Evolutionary conservation across 495 filamentous ascomycete genomes (phyloP), one percentile per base, ranked within the genome.

Genomic region (Beverwykella pulmonaria): DNA sequence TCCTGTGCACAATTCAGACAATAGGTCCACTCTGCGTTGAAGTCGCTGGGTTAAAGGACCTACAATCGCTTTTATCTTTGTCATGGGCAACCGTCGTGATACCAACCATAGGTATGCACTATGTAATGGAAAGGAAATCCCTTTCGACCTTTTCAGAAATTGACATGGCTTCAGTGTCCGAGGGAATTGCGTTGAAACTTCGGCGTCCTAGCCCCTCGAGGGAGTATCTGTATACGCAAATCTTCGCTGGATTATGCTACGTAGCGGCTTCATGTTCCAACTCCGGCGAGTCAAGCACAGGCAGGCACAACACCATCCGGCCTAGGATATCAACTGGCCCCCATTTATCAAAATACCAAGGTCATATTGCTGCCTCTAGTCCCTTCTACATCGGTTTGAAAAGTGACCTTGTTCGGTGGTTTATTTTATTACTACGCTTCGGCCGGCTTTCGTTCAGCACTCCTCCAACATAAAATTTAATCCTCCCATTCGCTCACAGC

Each of bases 21-120:
- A 69, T 72, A 34, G 29, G 49, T 26, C 66, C 67, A 3, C 39
- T 72, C 4, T 66, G 50, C 22, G 70, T 61, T 9, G 69, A 72
- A 53, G 57, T 69, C 17, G 67, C 63, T 17, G 67, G 70, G 25
- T 36, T 72, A 3, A 47, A 17, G 34, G 56, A 70, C 25, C 20
- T 66, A 1, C 70, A 48, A 1, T 67, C 66, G 15, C 19, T 67
- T 19, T 53, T 72, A n/a, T 22, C 66, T 12, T 19, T 70, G 0
- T 44, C 12, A 34, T 34, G 32, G 12, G 12, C 32, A 34, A 12
- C 12, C 6, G 5, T 34, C 12, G 32, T 34, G 32, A 34, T 34
- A n/a, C 30, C 30, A 34, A 5, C 4, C 32, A 34, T 44, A 44
- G 17, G 39, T 44, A 10, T 12, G 30, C 30, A n/a, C n/a, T n/a